Conservation (phyloP, 2,329 filamentous ascomycete species). For the Fusarium vanettenii region DNA sequence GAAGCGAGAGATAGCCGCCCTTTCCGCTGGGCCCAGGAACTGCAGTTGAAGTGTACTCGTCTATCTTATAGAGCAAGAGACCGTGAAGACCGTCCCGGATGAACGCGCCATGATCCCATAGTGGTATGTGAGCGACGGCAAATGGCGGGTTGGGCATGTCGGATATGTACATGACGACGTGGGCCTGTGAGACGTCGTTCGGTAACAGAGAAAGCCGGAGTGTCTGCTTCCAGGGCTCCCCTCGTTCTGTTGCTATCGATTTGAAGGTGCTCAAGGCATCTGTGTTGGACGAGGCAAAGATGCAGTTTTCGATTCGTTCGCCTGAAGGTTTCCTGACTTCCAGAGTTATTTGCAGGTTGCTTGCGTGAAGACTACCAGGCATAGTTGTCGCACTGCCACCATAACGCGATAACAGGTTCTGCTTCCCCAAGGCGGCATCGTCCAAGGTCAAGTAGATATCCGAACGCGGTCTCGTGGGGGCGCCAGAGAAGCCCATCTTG, state of each 20-base stretch:
- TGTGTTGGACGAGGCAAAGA: constrained; percentile 86
- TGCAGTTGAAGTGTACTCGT: constrained; percentile 84
- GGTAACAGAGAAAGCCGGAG: constrained; percentile 83
- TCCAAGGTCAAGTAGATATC: constrained; percentile 94
- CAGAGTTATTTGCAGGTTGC: constrained; percentile 86
- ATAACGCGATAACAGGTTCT: constrained; percentile 75
- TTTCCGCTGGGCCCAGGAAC: constrained; percentile 73
- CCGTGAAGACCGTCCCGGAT: constrained; percentile 86
- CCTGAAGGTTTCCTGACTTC: constrained; percentile 86
- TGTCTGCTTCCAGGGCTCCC: constrained; percentile 88
- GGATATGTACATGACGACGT: constrained; percentile 89
- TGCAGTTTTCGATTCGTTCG: constrained; percentile 87
- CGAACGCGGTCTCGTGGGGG: constrained; percentile 86
- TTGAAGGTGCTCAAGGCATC: constrained; percentile 86
- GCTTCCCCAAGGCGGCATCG: constrained; percentile 81
- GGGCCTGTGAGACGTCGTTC: constrained; percentile 82
- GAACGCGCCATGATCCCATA: constrained; percentile 94
- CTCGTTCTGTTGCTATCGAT: constrained; percentile 82
- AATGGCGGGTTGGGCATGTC: constrained; percentile 91
- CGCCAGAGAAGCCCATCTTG: constrained; percentile 94
- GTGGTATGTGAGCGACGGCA: constrained; percentile 89
- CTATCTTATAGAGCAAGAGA: constrained; percentile 87
- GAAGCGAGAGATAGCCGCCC: constrained; percentile 87
- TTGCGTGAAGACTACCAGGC: constrained; percentile 69
- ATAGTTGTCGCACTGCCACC: constrained; percentile 81